Evolutionary conservation across 441 rosid species (phyloP).

Genomic region (Erysimum cheiri): DNA sequence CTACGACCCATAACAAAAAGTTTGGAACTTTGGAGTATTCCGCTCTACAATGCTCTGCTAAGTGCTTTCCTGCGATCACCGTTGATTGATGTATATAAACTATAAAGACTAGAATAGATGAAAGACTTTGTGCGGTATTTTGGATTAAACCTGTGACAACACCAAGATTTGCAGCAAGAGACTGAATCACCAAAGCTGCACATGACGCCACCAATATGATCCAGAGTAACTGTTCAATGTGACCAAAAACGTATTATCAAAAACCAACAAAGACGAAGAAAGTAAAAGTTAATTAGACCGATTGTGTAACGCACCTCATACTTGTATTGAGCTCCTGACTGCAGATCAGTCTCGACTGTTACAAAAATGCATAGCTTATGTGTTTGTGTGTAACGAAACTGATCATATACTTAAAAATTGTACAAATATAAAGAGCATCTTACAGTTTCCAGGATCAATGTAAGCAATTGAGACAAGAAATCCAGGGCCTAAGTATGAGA

Average conservation of each 20-base stretch:
- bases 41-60: slow-evolving; percentile 89
- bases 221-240: slow-evolving; percentile 79
- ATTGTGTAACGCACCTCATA: slow-evolving; percentile 62
- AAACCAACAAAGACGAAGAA: slow-evolving; percentile 8
- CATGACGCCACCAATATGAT: slow-evolving; percentile 93
- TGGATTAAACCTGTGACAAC: slow-evolving; percentile 73
- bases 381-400: background rate
- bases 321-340: slow-evolving; percentile 87
- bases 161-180: slow-evolving; percentile 93
- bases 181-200: slow-evolving; percentile 91
- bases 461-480: slow-evolving; percentile 96
- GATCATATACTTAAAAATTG: too few relatives aligned
- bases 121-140: slow-evolving; percentile 32
- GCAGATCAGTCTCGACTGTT: slow-evolving; percentile 94
- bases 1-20: slow-evolving; percentile 84
- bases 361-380: slow-evolving; percentile 10
- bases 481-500: slow-evolving; percentile 93
- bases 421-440: slow-evolving; percentile 34
- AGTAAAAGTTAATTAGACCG: background rate
- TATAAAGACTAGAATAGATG: background rate
- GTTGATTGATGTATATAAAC: background rate
- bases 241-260: background rate
- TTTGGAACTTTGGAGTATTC: slow-evolving; percentile 84
- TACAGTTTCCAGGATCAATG: slow-evolving; percentile 98
- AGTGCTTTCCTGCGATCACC: slow-evolving; percentile 77